Percentiles rank a stretch among this genome's conserved stretches.
phyloP scores from a whole-genome alignment of 1,139 yeast species.

The Saccharomyces pastorianus region DNA sequence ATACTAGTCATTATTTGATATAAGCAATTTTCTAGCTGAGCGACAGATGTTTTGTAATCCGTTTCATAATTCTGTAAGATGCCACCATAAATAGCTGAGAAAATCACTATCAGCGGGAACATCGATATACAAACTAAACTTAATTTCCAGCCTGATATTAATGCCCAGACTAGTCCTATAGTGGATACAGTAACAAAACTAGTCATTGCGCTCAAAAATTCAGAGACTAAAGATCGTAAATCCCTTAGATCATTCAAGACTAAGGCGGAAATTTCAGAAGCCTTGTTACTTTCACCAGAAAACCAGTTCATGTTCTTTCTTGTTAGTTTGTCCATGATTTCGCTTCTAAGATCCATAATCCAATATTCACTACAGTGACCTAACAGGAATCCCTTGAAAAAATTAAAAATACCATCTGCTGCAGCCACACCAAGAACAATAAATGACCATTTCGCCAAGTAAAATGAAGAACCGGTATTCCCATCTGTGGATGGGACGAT shows the following conservation, averaged over 20 bases:
- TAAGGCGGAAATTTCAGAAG: slow-evolving; percentile 57
- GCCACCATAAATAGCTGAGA: slow-evolving; percentile 46
- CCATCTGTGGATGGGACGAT: slow-evolving; percentile 38
- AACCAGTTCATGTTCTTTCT: slow-evolving; percentile 54
- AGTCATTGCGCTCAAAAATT: slow-evolving; percentile 47
- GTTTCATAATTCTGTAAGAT: slow-evolving; percentile 50
- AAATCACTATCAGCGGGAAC: slow-evolving; percentile 50
- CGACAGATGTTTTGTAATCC: slow-evolving; percentile 48
- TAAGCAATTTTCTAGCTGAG: slow-evolving; percentile 44
- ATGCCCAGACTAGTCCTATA: slow-evolving; percentile 69
- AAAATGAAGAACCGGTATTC: slow-evolving; percentile 33
- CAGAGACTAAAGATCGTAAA: slow-evolving; percentile 54
- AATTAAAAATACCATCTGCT: slow-evolving; percentile 51
- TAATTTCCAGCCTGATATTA: slow-evolving; percentile 77
- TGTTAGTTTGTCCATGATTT: slow-evolving; percentile 42
- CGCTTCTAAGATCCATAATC: slow-evolving; percentile 49
- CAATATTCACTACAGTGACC: slow-evolving; percentile 61
- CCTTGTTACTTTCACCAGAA: slow-evolving; percentile 33
- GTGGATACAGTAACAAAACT: slow-evolving; percentile 47
- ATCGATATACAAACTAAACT: slow-evolving; percentile 73
- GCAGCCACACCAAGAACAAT: slow-evolving; percentile 53
- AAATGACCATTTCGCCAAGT: slow-evolving; percentile 57
- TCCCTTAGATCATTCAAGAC: slow-evolving; percentile 78
- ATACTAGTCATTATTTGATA: slow-evolving; percentile 58
- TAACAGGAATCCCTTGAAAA: slow-evolving; percentile 43